Base-by-base conservation (phyloP, 2,329 filamentous ascomycete species). In the Verticillium isaacii region DNA sequence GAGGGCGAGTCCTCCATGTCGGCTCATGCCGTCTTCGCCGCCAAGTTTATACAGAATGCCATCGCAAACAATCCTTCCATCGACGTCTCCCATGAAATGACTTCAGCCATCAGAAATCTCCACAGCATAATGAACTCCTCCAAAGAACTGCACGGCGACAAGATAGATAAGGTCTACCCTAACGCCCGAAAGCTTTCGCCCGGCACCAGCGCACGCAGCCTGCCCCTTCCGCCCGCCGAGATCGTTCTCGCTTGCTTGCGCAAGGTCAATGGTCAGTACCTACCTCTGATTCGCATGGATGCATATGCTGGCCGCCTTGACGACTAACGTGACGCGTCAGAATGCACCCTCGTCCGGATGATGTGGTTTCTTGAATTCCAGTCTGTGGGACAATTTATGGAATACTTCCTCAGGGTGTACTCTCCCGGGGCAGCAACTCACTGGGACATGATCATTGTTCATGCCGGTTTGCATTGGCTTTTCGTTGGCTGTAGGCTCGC, bases 321-420 rank as follows among this genome's bases (percentile, higher is more conserved):
- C 12, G 17, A 5, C 37, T 41, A n/a, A 41, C 5, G 6, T n/a
- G 14, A 19, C 29, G 37, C 19, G 11, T 23, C 25, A 62, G 62
- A 64, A 2, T 39, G 55, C 2, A 54, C 54, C 14, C 41, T 56
- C 0, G 57, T 64, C 14, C 54, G 12, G 1, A 57, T 58, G 19
- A 36, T 60, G 6, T 64, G 62, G 62, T 57, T 60, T 17, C 37
- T 41, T 7, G 62, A 63, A 5, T 52, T 57, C 5, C 59, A 50
- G 6, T 50, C 57, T 5, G 1, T 63, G 12, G 52, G 58, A 1
- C 59, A 65, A 2, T 68, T 69, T 41, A 66, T 59, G 7, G 65
- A 66, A 7, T 64, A 66, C 32, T 65, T 67, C 34, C 61, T 69
- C 19, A 67, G 62, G n/a, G 63, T 68, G 4, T 66, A 61, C 23